Conservation (phyloP, 73 alveolate species). For the Effrenium voratum region DNA sequence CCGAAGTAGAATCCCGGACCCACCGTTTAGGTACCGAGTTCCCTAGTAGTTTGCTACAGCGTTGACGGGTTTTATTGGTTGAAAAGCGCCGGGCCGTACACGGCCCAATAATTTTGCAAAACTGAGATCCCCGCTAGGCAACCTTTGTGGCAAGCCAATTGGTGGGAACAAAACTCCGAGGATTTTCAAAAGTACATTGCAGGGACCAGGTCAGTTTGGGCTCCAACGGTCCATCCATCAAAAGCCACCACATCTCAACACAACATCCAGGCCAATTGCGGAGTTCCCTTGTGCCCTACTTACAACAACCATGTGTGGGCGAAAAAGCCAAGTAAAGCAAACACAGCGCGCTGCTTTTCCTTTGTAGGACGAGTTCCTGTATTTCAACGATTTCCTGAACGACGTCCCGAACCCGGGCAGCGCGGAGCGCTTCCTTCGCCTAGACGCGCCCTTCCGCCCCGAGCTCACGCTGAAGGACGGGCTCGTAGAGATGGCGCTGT, state of each 20-base stretch:
- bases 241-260: background rate
- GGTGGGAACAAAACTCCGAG: too few relatives aligned
- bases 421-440: background rate
- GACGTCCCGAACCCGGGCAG: background rate
- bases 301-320: background rate
- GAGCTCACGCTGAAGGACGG: background rate
- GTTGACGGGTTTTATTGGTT: too few relatives aligned
- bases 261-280: background rate
- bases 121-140: too few relatives aligned
- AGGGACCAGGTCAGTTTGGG: background rate
- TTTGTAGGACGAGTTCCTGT: background rate
- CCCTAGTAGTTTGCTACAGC: too few relatives aligned
- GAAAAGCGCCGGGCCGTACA: too few relatives aligned
- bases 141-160: too few relatives aligned
- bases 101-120: too few relatives aligned
- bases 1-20: too few relatives aligned
- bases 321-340: background rate
- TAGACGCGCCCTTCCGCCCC: background rate
- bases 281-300: background rate
- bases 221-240: background rate
- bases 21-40: too few relatives aligned
- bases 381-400: background rate
- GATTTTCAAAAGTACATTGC: too few relatives aligned
- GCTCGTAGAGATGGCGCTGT: background rate
- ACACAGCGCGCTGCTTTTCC: background rate